Evolutionary conservation across 2,329 filamentous ascomycete species (phyloP).

Genomic region (Apiospora hydei): DNA sequence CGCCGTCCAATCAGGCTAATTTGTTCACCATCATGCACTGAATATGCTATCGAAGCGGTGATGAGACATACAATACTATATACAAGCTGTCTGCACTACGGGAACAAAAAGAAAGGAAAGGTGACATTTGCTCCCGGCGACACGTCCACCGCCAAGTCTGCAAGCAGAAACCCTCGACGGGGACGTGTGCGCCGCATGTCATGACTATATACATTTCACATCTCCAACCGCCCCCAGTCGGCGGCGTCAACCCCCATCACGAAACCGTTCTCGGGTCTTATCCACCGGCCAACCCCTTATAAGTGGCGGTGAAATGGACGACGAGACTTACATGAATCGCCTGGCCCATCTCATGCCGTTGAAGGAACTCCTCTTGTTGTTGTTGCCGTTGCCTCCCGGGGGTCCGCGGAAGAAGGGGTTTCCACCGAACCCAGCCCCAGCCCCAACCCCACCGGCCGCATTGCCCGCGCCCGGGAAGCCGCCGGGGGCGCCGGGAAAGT

Average conservation of each 20-base stretch:
- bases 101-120: not conserved
- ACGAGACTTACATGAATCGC: not conserved
- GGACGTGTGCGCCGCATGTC: not conserved
- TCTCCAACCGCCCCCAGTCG: not conserved
- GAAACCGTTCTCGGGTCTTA: not conserved
- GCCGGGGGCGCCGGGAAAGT: not conserved
- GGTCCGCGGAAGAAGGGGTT: not conserved
- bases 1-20: too few species aligned
- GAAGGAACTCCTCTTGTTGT: not conserved
- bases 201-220: slow-evolving; percentile 2
- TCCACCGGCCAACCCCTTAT: not conserved
- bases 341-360: not conserved
- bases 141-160: not conserved
- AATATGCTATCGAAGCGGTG: too few species aligned
- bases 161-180: not conserved
- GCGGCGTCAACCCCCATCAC: not conserved
- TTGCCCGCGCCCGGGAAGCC: not conserved
- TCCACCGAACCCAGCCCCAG: not conserved
- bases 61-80: not conserved
- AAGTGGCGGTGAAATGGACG: not conserved
- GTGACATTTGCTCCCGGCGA: not conserved
- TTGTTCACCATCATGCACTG: too few species aligned
- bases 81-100: not conserved
- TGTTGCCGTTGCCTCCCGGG: not conserved
- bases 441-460: not conserved